Percentiles rank a stretch among this genome's conserved stretches.
These are phyloP conservation scores for Rubia yunnanensis DNA, from an alignment of 257 asterid species.

Conservation along the genomic window DNA sequence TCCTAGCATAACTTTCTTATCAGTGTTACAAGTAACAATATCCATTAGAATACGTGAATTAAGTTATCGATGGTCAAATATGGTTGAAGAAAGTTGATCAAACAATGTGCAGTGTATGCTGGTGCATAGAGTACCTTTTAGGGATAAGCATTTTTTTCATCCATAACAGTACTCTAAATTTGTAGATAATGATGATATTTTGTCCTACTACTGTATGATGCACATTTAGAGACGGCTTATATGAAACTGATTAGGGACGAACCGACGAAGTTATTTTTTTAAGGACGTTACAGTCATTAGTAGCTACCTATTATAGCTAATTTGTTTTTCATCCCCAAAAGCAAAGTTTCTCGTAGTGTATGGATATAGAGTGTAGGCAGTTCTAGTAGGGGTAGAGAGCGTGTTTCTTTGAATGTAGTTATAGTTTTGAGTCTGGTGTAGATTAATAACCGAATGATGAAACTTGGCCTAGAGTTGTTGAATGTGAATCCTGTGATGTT, in stretches of 20 bases:
- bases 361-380: neutral
- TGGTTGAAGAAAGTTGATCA: too few relatives aligned
- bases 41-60: too few relatives aligned
- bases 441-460: neutral
- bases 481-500: neutral
- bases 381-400: neutral
- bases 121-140: too few relatives aligned
- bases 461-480: neutral
- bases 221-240: neutral
- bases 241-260: neutral
- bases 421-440: neutral
- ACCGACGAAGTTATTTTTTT: too few relatives aligned
- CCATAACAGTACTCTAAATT: too few relatives aligned
- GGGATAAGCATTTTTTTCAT: too few relatives aligned
- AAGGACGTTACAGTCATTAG: too few relatives aligned
- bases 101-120: too few relatives aligned
- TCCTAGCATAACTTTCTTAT: too few relatives aligned
- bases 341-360: neutral
- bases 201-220: too few relatives aligned
- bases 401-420: neutral
- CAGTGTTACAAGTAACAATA: too few relatives aligned
- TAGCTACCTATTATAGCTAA: neutral
- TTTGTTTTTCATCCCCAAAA: neutral
- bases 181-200: neutral
- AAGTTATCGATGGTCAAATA: too few relatives aligned